Conservation (phyloP, 768 basidiomycete species). For the Cantharellus cinnabarinus region DNA sequence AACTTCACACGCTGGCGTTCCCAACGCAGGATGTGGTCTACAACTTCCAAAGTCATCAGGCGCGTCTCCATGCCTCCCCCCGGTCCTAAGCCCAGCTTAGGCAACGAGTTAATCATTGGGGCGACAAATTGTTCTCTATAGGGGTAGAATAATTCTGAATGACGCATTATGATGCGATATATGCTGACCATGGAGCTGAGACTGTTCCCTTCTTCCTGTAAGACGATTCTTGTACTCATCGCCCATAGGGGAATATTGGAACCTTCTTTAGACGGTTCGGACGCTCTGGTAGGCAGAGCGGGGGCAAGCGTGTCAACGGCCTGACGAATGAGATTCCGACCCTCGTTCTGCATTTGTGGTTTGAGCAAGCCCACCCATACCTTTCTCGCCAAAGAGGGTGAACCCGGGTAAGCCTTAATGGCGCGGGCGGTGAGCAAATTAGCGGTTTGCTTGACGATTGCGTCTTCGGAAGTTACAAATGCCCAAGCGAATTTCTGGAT, state of each 20-base stretch:
- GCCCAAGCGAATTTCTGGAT: slow-evolving; percentile 89
- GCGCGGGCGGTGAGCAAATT: slow-evolving; percentile 82
- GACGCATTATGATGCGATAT: slow-evolving; percentile 83
- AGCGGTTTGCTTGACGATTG: slow-evolving; percentile 80
- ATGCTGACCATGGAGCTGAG: slow-evolving; percentile 49
- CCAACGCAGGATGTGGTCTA: slow-evolving; percentile 88
- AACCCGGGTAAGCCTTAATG: slow-evolving; percentile 73
- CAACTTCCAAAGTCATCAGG: slow-evolving; percentile 70
- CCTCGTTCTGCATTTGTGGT: slow-evolving; percentile 51
- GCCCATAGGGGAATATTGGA: slow-evolving; percentile 46
- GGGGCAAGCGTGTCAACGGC: slow-evolving; percentile 77
- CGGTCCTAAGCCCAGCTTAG: slow-evolving; percentile 65
- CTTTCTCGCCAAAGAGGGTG: slow-evolving; percentile 73
- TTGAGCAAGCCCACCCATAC: slow-evolving; percentile 83
- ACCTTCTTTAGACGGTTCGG: slow-evolving; percentile 28
- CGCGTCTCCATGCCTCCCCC: slow-evolving; percentile 60
- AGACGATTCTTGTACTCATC: slow-evolving; percentile 56
- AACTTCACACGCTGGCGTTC: slow-evolving; percentile 42
- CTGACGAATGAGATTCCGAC: slow-evolving; percentile 54
- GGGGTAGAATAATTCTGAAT: slow-evolving; percentile 78
- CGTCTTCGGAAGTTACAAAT: slow-evolving; percentile 68
- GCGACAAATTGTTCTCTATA: slow-evolving; percentile 84
- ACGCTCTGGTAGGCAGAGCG: slow-evolving; percentile 44
- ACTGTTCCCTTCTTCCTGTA: slow-evolving; percentile 70
- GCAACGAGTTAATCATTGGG: slow-evolving; percentile 77